Conservation (phyloP, 495 filamentous ascomycete species). For the Aspergillus taichungensis region DNA sequence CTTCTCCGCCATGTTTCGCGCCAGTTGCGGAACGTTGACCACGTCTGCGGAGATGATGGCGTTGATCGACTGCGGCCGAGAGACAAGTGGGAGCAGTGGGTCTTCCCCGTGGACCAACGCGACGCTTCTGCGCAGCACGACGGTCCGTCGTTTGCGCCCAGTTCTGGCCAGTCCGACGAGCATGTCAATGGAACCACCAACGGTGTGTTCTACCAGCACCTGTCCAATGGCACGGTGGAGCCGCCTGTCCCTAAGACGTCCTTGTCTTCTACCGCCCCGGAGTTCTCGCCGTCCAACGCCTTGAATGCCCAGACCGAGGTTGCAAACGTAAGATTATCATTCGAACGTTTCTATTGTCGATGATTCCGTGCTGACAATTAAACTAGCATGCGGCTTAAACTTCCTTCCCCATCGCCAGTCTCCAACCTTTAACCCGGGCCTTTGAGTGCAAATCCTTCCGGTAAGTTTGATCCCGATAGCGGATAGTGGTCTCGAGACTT, state of each 20-base stretch:
- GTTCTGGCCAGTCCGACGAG: conserved; percentile 18
- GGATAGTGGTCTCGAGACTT: too few relatives aligned
- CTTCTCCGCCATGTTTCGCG: conserved; percentile 66
- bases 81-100: conserved; percentile 74
- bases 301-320: conserved; percentile 25
- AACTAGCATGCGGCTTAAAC: too few relatives aligned
- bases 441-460: too few relatives aligned
- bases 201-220: conserved; percentile 21
- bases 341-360: conserved; percentile 36
- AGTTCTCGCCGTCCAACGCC: conserved; percentile 56
- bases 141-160: conserved; percentile 32
- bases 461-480: too few relatives aligned
- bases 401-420: too few relatives aligned
- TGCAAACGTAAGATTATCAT: conserved; percentile 33
- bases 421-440: too few relatives aligned
- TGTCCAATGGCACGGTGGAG: conserved; percentile 33
- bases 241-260: conserved; percentile 40
- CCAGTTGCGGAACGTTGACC: conserved; percentile 60
- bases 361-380: too few relatives aligned
- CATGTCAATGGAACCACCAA: conserved; percentile 22
- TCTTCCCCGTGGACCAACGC: conserved; percentile 54
- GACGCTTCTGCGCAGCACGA: conserved; percentile 52
- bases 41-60: conserved; percentile 59
- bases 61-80: conserved; percentile 69
- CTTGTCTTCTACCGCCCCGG: conserved; percentile 66